Percentiles rank a stretch among this genome's conserved stretches.
phyloP scores from a whole-genome alignment of 176 grass and related monocot species.

The Zoysia pacifica region DNA sequence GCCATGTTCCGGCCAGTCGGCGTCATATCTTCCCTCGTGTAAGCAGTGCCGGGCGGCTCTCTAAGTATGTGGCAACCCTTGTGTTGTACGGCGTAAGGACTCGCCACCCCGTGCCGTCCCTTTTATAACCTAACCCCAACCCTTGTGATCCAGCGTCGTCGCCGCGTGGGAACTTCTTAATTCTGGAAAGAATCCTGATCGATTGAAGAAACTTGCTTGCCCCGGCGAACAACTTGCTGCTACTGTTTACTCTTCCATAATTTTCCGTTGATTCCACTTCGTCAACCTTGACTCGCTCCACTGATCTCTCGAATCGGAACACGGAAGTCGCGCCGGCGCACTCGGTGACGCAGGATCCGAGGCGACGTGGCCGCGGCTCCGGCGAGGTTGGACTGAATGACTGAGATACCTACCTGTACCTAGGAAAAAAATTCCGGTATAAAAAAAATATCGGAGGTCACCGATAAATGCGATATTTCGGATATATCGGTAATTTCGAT shows the following conservation, averaged over 20 bases:
- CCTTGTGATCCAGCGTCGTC: neutral
- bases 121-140: constrained; percentile 18
- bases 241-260: neutral
- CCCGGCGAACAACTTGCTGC: neutral
- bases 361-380: neutral
- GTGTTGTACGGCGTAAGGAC: neutral
- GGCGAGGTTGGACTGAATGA: neutral
- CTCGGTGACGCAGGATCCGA: neutral
- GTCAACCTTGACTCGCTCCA: constrained; percentile 25
- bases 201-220: neutral
- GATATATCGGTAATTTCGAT: too few relatives aligned
- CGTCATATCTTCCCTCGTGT: neutral
- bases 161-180: neutral
- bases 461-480: too few relatives aligned
- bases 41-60: neutral
- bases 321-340: neutral
- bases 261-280: neutral
- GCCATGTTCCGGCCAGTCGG: neutral
- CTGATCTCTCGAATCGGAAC: neutral
- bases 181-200: neutral
- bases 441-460: too few relatives aligned
- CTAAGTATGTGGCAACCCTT: neutral
- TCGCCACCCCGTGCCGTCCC: constrained; percentile 1
- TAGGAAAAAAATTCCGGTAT: too few relatives aligned
- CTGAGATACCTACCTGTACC: neutral